Conservation (phyloP, 768 basidiomycete species). For the Kwoniella sp. region DNA sequence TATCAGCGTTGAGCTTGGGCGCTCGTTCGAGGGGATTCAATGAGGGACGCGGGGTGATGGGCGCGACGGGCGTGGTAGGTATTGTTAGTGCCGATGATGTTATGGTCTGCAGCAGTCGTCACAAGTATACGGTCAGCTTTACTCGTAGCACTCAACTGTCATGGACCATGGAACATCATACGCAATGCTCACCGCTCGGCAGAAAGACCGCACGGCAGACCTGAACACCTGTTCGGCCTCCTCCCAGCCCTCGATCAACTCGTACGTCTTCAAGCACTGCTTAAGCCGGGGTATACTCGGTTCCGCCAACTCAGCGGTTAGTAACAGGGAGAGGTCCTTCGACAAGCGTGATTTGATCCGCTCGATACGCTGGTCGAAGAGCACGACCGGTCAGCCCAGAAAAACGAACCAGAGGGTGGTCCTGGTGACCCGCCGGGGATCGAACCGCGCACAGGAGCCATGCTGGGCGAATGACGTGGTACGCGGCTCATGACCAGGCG, state of each 20-base stretch:
- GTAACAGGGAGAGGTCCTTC: constrained; percentile 78
- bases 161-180: background rate
- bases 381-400: background rate
- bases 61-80: constrained; percentile 69
- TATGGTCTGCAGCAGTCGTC: constrained; percentile 58
- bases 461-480: too few species aligned
- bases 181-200: constrained; percentile 63
- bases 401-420: too few species aligned
- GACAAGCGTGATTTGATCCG: constrained; percentile 78
- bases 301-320: constrained; percentile 59
- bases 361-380: constrained; percentile 74
- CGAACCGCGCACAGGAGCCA: too few species aligned
- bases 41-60: constrained; percentile 60
- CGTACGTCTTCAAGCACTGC: constrained; percentile 47
- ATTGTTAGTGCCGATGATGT: constrained; percentile 64
- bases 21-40: constrained; percentile 54
- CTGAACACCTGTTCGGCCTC: constrained; percentile 84
- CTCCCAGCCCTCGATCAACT: constrained; percentile 69
- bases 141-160: background rate
- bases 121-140: background rate
- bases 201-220: constrained; percentile 65
- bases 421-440: too few species aligned
- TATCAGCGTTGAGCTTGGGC: constrained; percentile 51
- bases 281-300: constrained; percentile 11
- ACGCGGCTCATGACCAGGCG: too few species aligned